Evolutionary conservation across 1,139 yeast species (phyloP), one percentile per base, ranked within the genome.

Genomic region (Debaryomycetaceae sp.): DNA sequence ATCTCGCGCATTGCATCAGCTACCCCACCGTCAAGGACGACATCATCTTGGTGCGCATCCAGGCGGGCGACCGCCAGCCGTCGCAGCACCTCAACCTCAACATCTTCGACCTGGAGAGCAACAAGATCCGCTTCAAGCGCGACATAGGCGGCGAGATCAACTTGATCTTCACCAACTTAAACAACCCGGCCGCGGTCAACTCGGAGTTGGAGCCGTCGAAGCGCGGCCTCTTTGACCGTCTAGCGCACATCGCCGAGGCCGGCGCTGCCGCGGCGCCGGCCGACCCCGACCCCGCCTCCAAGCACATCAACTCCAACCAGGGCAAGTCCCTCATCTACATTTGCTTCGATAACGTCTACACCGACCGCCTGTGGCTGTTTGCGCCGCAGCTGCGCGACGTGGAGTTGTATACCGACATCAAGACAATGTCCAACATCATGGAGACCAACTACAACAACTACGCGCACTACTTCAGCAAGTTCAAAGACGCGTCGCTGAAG

Each of bases 281-380:
- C 14, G 10, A 19, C 6, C 11, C 17, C n/a, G 30, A 18, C 8
- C 15, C 24, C 8, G 2, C 24, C 3, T 16, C 18, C 3, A 17
- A 16, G 6, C 32, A 50, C 5, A 37, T 56, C 33, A 42, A 47
- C 25, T 44, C 49, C 24, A 45, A 46, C 31, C 40, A 45, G 19
- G 65, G 59, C 5, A 51, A 51, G 31, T 57, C 63, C 3, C 43
- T 51, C 23, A 52, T 66, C 14, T 54, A 62, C 38, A 49, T 67
- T 17, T 67, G 74, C 42, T 65, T 66, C 43, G 71, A 67, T 44
- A 67, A 67, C 40, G 35, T 65, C 21, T 66, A 58, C 44, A 46
- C 46, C 30, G 74, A 67, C 42, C 58, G 58, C 40, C 61, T 68
- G 10, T 67, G 72, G 72, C 56, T 69, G 15, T 67, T 64, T 42